Conservation (phyloP, 2,329 filamentous ascomycete genomes). For the Stagonosporopsis rhizophila region DNA sequence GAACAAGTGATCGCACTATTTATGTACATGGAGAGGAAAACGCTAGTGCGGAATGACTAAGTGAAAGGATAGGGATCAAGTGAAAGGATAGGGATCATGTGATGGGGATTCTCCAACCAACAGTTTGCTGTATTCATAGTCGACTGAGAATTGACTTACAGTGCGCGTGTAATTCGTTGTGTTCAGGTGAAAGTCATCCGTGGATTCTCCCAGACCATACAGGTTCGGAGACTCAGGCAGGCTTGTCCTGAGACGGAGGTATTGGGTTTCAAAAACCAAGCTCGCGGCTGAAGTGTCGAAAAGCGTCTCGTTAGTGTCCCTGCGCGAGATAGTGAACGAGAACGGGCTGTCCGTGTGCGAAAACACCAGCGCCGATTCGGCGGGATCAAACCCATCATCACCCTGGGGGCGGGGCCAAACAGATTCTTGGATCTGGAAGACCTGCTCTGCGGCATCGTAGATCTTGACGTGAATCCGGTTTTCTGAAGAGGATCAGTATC, state of each 20-base stretch:
- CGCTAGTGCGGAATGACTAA: too few species aligned
- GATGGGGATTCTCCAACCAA: too few species aligned
- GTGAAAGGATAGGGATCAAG: too few species aligned
- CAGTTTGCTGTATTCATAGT: conserved; percentile 1
- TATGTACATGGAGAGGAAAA: too few species aligned
- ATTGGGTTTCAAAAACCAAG: conserved; percentile 79
- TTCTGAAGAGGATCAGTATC: conserved; percentile 49
- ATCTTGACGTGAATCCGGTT: conserved; percentile 75
- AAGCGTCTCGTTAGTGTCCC: conserved; percentile 63
- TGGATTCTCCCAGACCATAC: conserved; percentile 81
- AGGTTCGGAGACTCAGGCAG: conserved; percentile 72
- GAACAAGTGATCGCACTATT: too few species aligned
- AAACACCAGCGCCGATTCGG: conserved; percentile 61
- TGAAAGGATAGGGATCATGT: too few species aligned
- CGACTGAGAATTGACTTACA: conserved; percentile 52
- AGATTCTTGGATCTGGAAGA: conserved; percentile 75
- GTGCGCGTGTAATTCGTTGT: conserved; percentile 68
- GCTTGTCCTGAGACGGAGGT: conserved; percentile 72
- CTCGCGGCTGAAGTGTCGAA: conserved; percentile 74
- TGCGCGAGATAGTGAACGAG: conserved; percentile 68
- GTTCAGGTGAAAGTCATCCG: conserved; percentile 71
- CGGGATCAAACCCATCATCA: conserved; percentile 31
- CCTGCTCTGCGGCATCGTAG: conserved; percentile 69
- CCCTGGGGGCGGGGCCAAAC: conserved; percentile 68
- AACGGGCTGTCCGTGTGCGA: conserved; percentile 66